A percentile compares a stretch with the other conserved stretches of the same genome.
phyloP scores from a whole-genome alignment of 176 grass and related monocot species.

The Ananas comosus region DNA sequence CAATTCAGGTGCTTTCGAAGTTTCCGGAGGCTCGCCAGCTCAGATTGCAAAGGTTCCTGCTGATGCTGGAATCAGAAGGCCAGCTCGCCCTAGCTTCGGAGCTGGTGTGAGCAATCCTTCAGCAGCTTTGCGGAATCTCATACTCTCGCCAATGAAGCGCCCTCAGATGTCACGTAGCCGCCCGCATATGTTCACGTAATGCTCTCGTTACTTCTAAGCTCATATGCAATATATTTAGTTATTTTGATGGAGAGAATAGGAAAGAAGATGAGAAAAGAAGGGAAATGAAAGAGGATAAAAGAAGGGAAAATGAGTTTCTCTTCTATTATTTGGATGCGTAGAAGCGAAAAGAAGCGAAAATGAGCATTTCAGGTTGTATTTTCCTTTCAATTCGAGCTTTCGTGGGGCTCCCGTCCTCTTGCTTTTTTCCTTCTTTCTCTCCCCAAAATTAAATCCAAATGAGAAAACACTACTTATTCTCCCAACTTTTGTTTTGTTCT shows the following conservation, averaged over 20 bases:
- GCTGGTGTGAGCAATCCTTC: slow-evolving; percentile 43
- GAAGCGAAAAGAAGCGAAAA: no score
- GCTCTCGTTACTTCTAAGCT: neutral
- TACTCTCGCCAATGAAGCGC: slow-evolving; percentile 51
- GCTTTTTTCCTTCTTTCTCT: neutral
- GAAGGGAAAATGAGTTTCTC: no score
- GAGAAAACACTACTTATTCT: no score
- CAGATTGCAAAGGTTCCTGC: slow-evolving; percentile 29
- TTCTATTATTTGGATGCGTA: no score
- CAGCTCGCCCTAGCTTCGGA: slow-evolving; percentile 34
- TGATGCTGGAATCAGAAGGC: slow-evolving; percentile 43
- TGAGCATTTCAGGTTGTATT: no score
- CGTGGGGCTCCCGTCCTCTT: neutral
- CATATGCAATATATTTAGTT: slow-evolving; percentile 3
- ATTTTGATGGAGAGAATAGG: neutral
- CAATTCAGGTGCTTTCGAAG: slow-evolving; percentile 40
- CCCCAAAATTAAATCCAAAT: neutral
- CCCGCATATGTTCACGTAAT: slow-evolving; percentile 58
- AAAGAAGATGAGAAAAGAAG: no score
- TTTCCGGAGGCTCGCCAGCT: slow-evolving; percentile 45
- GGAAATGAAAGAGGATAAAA: no score
- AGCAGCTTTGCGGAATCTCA: slow-evolving; percentile 40
- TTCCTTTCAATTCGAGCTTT: no score
- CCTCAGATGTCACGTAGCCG: slow-evolving; percentile 30
- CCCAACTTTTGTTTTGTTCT: no score